Base-by-base conservation (phyloP, 805 yeast genomes). In the Pichia paraexigua region DNA sequence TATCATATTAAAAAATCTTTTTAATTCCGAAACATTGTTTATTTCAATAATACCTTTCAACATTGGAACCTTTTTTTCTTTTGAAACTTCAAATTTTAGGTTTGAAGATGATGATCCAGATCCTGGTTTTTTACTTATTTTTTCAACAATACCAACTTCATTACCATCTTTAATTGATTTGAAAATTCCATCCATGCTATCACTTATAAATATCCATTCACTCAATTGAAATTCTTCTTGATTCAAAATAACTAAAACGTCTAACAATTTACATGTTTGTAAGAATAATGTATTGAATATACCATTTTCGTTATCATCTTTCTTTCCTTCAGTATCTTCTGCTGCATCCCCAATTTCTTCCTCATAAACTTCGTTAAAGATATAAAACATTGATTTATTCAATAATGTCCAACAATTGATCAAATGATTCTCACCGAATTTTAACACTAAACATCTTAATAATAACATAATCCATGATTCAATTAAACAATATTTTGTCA, bases 181-280 rank as follows among this genome's bases (percentile, higher is more conserved):
- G 43, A 59, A 65, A 28, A 66, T 63, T 1, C 68, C 69, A 52
- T 67, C 70, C 1, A 64, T 54, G 5, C 63, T 81, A 58, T 85
- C 88, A 27, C 82, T 75, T 12, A 92, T 78, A 62, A 89, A 94
- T 2, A 94, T 70, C 98, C 98, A 92, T 60, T 89, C 94, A 55
- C 79, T 63, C 65, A 79, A 62, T 66, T 82, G 83, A 72, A 92
- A 75, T 52, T 89, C 96, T 62, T 91, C 97, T 42, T 76, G 75
- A 39, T 82, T 79, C 51, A 90, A 58, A 2, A 85, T 72, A 21
- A 92, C 64, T 22, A 90, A 64, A 30, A 86, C 75, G 62, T 92
- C 99, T 45, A 94, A 70, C 17, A 94, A 69, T 64, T 91, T 92
- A 60, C 89, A 83, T 0, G 85, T 86, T 51, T 78, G 77, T 35